Percentiles rank a stretch among this genome's conserved stretches.
Conservation (phyloP, 2,329 filamentous ascomycete species). For the Alternaria longipes region DNA sequence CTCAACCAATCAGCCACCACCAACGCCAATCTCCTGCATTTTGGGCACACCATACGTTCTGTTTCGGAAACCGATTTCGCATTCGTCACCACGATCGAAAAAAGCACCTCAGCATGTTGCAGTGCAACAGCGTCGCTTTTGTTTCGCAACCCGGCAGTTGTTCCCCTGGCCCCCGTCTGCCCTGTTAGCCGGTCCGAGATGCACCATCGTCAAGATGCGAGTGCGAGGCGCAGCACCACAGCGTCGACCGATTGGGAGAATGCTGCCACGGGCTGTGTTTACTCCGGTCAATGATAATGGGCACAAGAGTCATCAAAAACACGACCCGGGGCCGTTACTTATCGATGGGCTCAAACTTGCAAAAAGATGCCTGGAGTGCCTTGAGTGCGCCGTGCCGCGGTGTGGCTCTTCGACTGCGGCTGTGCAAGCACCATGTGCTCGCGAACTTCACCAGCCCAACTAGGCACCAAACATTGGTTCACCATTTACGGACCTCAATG, state of each 20-base stretch:
- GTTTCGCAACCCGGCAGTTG: conserved; percentile 13
- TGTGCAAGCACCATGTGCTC: conserved; percentile 29
- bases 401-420: conserved; percentile 37
- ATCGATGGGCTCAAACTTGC: conserved; percentile 30
- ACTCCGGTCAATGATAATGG: conserved; percentile 37
- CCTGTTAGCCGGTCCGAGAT: conserved; percentile 3
- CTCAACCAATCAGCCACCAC: conserved; percentile 16
- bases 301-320: conserved; percentile 30
- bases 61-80: conserved; percentile 19
- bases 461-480: conserved; percentile 46
- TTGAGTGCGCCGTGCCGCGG: conserved; percentile 38
- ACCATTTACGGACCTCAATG: conserved; percentile 25
- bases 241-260: conserved; percentile 22
- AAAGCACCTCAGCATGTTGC: conserved; percentile 9
- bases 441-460: conserved; percentile 30
- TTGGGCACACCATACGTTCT: conserved; percentile 33
- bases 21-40: conserved; percentile 12
- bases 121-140: conserved; percentile 13
- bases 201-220: conserved; percentile 17
- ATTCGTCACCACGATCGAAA: conserved; percentile 12
- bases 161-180: conserved; percentile 8
- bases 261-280: conserved; percentile 41
- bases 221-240: conserved; percentile 35
- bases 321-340: conserved; percentile 36
- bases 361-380: conserved; percentile 28